A percentile compares a stretch with the other conserved stretches of the same genome.
Conservation (phyloP, 73 alveolate species). For the Paramecium sexaurelia region DNA sequence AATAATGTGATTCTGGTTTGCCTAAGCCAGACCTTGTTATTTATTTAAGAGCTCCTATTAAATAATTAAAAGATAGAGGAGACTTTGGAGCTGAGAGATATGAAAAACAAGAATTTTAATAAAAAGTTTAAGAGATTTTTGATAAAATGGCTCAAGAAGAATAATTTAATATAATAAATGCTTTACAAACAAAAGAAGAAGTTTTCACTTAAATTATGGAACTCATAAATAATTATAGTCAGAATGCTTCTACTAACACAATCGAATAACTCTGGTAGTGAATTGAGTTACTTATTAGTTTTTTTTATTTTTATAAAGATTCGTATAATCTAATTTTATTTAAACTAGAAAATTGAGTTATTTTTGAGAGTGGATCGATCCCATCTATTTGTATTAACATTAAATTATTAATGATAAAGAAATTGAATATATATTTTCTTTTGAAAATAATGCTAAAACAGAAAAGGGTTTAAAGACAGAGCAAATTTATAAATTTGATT, state of each 20-base stretch:
- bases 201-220: neutral
- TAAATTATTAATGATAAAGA: too few relatives aligned
- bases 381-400: too few relatives aligned
- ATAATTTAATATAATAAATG: slow-evolving; percentile 73
- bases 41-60: slow-evolving; percentile 74
- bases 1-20: slow-evolving; percentile 78
- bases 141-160: slow-evolving; percentile 63
- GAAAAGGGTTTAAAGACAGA: too few relatives aligned
- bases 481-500: neutral
- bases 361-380: too few relatives aligned
- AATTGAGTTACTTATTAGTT: neutral
- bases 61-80: slow-evolving; percentile 67
- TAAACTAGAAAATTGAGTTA: too few relatives aligned
- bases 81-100: slow-evolving; percentile 88
- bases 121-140: slow-evolving; percentile 73
- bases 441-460: too few relatives aligned
- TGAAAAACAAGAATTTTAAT: slow-evolving; percentile 80
- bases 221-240: neutral
- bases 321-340: too few relatives aligned
- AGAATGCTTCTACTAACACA: neutral
- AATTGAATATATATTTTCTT: too few relatives aligned
- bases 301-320: too few relatives aligned
- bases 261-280: neutral
- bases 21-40: slow-evolving; percentile 87
- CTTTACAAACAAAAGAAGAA: slow-evolving; percentile 54